Base-by-base conservation (phyloP, 2,329 filamentous ascomycete genomes). In the Fusarium caatingaense region DNA sequence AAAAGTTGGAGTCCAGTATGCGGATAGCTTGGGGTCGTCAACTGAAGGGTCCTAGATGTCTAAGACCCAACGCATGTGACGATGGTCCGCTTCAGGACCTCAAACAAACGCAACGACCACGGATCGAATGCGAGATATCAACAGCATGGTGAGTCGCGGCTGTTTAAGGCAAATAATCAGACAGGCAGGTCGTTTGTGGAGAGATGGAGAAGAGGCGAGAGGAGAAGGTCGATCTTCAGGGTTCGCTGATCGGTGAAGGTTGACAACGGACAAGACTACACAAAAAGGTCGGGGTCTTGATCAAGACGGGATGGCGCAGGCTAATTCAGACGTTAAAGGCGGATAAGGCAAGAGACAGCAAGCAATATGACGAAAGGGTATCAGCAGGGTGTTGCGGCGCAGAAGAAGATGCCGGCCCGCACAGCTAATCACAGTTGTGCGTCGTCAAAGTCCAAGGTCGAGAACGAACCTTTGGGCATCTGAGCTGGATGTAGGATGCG, bases 191-290 rank as follows among this genome's bases (percentile, higher is more conserved):
- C 18, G 18, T 37, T 65, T 47, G 68, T 70, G 50, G 60, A 59
- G 11, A 20, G 23, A 66, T 34, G 30, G 41, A 42, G 72, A 66
- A 56, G 56, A 60, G 60, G 56, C 58, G 48, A 62, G 56, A 48
- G 46, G 59, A 60, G 61, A 51, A 55, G 49, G 64, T 55, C 62
- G 73, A 73, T 73, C 64, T 71, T 68, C 64, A 73, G 73, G 66
- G 63, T 71, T 75, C 70, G 72, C 56, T 67, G 71, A 74, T 73
- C 72, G 60, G 64, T 68, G 66, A 68, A 58, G 56, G 47, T 44
- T 60, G 58, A 67, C 32, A 37, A n/a, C 32, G 16, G 16, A 37
- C 50, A 56, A 50, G 34, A 66, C 56, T 55, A 40, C 48, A 46
- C 34, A 47, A 56, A 55, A 41, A 50, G 37, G 30, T 44, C 30